Percentiles rank a stretch among this genome's conserved stretches.
Evolutionary conservation across 192 early-diverging fungal genomes (phyloP).

Genomic region (Coemansia pectinata): DNA sequence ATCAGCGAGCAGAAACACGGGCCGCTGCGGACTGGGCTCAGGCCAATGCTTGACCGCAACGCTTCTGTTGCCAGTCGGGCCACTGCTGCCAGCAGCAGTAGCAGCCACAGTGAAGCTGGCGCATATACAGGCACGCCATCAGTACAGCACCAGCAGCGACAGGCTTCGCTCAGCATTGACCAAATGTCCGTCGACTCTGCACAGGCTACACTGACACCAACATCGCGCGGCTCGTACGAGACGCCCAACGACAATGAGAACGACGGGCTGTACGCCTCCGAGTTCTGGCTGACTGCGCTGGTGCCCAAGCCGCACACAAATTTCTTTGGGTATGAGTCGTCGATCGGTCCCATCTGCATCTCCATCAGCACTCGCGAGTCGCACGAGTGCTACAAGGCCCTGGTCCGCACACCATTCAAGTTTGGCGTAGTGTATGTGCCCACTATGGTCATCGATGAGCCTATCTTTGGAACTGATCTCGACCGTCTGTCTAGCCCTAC

Average conservation of each 20-base stretch:
- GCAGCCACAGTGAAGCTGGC: background rate
- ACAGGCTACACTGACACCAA: conserved; percentile 15
- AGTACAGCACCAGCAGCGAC: background rate
- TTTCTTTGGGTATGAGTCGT: conserved; percentile 54
- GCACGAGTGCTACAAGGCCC: conserved; percentile 55
- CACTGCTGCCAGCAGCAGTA: background rate
- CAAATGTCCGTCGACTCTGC: conserved; percentile 16
- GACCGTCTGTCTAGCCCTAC: conserved; percentile 48
- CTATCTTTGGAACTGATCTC: conserved; percentile 47
- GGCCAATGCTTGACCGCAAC: conserved; percentile 17
- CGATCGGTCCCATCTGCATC: conserved; percentile 52
- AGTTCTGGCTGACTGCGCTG: conserved; percentile 57
- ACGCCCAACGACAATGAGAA: conserved; percentile 56
- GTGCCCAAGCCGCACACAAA: conserved; percentile 56
- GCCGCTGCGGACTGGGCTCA: conserved; percentile 36
- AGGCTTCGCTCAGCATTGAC: conserved; percentile 1
- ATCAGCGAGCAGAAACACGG: conserved; percentile 40
- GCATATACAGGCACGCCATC: background rate
- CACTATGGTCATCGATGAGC: conserved; percentile 47
- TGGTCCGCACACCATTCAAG: conserved; percentile 52
- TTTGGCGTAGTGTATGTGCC: conserved; percentile 54
- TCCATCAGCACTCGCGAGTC: conserved; percentile 53
- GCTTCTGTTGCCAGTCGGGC: conserved; percentile 2
- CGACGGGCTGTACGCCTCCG: conserved; percentile 46
- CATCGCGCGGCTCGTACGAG: conserved; percentile 27